Base-by-base conservation (phyloP, 345 rosid species). In the Orychophragmus violaceus region DNA sequence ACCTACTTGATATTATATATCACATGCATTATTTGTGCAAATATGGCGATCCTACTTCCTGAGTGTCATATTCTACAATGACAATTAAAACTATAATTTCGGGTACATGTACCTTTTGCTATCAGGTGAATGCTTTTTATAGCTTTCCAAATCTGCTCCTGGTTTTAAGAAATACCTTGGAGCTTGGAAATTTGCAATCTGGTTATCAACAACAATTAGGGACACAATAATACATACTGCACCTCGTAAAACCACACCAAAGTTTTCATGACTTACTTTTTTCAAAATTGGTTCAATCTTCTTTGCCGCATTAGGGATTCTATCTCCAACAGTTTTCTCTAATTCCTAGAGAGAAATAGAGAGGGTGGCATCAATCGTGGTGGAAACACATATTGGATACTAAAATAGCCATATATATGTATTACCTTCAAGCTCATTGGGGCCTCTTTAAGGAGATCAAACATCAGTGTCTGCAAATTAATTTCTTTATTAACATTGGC, bases 131-230 rank as follows among this genome's bases (percentile, higher is more conserved):
- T 71, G 73, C 75, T 80, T 86, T 75, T 83, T 88, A 64, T 58
- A 65, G 83, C 80, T 74, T 55, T 84, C 95, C 69, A 79, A 72
- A 49, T 88, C 96, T 59, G 74, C 77, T 68, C 77, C 88, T 50
- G 77, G 71, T 81, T 87, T 90, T 85, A 90, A 80, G 80, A 83
- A 53, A 81, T 90, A 94, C 73, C 80, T 81, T 14, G 86, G 85
- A 78, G 91, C 86, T 82, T 85, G 95, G 72, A 75, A 84, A 80
- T 49, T 76, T 51, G 97, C 96, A 74, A 94, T 88, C 99, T 94
- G 84, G 70, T 62, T 52, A 41, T 66, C 74, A 78, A 79, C 69
- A 74, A 66, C 44, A 61, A 68, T 75, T 60, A 59, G 55, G 51
- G 75, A 74, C 62, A 68, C 35, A 69, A 69, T 65, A 66, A 59